Conservation (phyloP, 768 basidiomycete genomes). For the Crassisporium funariophilum region DNA sequence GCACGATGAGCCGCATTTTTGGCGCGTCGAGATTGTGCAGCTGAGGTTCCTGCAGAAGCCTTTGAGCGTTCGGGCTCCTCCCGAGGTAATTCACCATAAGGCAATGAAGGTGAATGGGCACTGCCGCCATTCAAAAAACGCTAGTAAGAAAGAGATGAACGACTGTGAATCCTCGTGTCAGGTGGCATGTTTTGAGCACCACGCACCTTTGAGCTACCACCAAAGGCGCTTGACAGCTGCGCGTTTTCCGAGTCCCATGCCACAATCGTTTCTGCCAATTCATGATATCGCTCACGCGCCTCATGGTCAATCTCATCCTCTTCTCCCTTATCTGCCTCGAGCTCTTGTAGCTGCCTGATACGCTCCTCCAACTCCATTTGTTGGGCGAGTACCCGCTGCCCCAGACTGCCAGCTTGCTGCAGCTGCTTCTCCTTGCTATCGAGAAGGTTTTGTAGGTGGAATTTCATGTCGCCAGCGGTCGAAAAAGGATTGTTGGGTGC, state of each 20-base stretch:
- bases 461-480: conserved; percentile 61
- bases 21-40: conserved; percentile 84
- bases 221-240: conserved; percentile 71
- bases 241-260: conserved; percentile 82
- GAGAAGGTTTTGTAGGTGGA: conserved; percentile 68
- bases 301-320: conserved; percentile 67
- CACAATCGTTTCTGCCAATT: conserved; percentile 74
- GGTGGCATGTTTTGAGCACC: conserved; percentile 8
- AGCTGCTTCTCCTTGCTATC: conserved; percentile 93
- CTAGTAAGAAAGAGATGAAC: conserved; percentile 28
- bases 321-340: conserved; percentile 63
- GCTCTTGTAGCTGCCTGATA: conserved; percentile 78
- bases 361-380: conserved; percentile 92
- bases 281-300: conserved; percentile 72
- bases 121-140: conserved; percentile 43
- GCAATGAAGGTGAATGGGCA: conserved; percentile 46
- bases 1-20: conserved; percentile 91
- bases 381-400: conserved; percentile 91
- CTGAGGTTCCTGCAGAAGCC: conserved; percentile 63
- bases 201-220: conserved; percentile 60
- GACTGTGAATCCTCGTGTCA: background rate
- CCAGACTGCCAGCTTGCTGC: conserved; percentile 87
- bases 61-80: conserved; percentile 66
- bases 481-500: conserved; percentile 40
- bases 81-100: conserved; percentile 54